Percentiles rank a stretch among this genome's conserved stretches.
These are phyloP conservation scores for Termitomyces sp. DNA, from an alignment of 768 basidiomycete genomes.

Conservation along the genomic window DNA sequence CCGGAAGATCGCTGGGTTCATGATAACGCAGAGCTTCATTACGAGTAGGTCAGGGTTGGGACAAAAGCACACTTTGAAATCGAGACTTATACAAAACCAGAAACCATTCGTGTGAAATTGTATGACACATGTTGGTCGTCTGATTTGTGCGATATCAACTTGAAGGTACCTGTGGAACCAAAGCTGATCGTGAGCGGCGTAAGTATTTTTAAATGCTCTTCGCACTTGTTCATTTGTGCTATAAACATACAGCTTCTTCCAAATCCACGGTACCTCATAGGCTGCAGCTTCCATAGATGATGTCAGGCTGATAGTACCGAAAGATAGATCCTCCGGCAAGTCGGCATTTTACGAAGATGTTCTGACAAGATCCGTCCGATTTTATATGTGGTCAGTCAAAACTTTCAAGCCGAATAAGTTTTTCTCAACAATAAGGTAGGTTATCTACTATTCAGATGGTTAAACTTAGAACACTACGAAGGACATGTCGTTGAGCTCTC, in stretches of 20 bases:
- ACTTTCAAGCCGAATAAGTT: neutral
- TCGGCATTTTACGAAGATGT: conserved; percentile 26
- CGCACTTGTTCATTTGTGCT: conserved; percentile 20
- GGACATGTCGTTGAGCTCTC: neutral
- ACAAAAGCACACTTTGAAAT: neutral
- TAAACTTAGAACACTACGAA: neutral
- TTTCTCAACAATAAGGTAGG: neutral
- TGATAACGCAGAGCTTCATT: neutral
- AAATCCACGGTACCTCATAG: conserved; percentile 32
- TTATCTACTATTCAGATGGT: neutral
- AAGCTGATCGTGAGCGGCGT: conserved; percentile 24
- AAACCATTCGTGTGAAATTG: neutral
- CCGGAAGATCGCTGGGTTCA: neutral
- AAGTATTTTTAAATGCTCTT: neutral
- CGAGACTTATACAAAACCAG: neutral
- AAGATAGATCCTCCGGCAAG: conserved; percentile 29
- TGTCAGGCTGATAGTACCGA: conserved; percentile 27
- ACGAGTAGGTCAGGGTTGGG: neutral
- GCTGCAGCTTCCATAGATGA: conserved; percentile 36
- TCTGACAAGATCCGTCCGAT: conserved; percentile 16
- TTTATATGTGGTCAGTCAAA: neutral
- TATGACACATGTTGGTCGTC: neutral
- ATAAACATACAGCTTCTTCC: conserved; percentile 38
- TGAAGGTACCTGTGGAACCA: neutral
- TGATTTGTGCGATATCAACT: conserved; percentile 1